Evolutionary conservation across 345 rosid species (phyloP).

Genomic region (Salix exigua): DNA sequence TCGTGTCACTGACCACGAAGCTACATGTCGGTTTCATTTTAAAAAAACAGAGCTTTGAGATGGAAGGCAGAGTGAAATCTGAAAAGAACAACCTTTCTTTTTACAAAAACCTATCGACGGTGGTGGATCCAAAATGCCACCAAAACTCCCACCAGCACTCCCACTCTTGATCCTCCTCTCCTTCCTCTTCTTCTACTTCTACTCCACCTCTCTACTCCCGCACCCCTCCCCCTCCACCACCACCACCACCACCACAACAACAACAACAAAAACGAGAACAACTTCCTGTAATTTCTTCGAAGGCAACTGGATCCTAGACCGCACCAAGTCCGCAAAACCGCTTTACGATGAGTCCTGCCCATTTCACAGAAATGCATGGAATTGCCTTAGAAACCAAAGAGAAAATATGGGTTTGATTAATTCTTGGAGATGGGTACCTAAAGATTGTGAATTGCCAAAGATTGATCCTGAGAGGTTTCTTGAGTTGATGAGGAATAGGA

Average conservation of each 20-base stretch:
- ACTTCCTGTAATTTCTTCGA: slow-evolving; percentile 63
- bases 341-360: slow-evolving; percentile 81
- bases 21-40: too few species aligned
- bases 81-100: background rate
- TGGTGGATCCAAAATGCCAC: slow-evolving; percentile 38
- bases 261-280: slow-evolving; percentile 3
- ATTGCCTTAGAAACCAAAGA: slow-evolving; percentile 66
- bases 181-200: slow-evolving; percentile 48
- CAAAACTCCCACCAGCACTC: slow-evolving; percentile 50
- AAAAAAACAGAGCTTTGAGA: too few species aligned
- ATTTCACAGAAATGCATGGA: slow-evolving; percentile 91
- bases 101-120: too few species aligned
- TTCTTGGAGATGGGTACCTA: slow-evolving; percentile 87
- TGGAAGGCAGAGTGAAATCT: too few species aligned
- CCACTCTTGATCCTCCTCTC: slow-evolving; percentile 49
- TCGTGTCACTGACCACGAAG: too few species aligned
- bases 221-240: slow-evolving; percentile 16
- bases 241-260: slow-evolving; percentile 7
- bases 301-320: slow-evolving; percentile 64
- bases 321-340: slow-evolving; percentile 31
- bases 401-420: slow-evolving; percentile 63
- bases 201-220: slow-evolving; percentile 40
- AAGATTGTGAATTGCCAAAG: slow-evolving; percentile 49
- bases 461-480: slow-evolving; percentile 61
- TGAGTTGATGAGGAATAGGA: slow-evolving; percentile 58